Evolutionary conservation across 495 filamentous ascomycete species (phyloP), one percentile per base, ranked within the genome.

Genomic region (Penicillium mononematosum): DNA sequence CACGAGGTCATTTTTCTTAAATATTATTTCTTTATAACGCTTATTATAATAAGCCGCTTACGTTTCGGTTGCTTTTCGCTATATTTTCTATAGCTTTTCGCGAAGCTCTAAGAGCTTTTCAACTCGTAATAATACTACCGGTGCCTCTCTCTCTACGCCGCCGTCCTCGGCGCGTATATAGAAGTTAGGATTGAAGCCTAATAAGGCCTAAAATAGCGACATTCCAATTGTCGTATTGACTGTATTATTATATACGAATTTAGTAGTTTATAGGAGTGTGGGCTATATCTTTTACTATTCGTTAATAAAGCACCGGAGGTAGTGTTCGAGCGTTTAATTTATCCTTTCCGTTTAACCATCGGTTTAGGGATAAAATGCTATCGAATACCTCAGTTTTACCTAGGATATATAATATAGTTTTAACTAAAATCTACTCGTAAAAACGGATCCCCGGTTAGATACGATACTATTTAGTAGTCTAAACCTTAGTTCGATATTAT

Each of bases 381-480:
- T 52, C 4, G 8, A 52, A 12, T 16, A 38, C 3, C 14, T 9
- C 14, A 38, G 22, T 22, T 52, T 12, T 38, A 41, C 2, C 25
- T 52, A 14, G 3, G 11, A 34, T 14, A 34, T 11, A 34, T 24
- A 38, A 8, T 24, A 41, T 14, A 38, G 22, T 22, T 52, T 12
- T 38, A 25, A 22, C 25, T 17, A 52, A n/a, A 52, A 52, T 6
- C 24, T 34, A 42, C 19, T 52, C 24, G 25, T 52, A 52, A 52
- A 42, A 24, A 41, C 10, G 2, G 6, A 39, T 24, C 38, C 20
- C 11, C 25, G 25, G 16, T 41, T 2, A 10, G 34, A 38, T 34
- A 41, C 41, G 25, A 45, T 45, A 25, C 22, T 4, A 19, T 43
- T 43, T 22, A 22, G 17, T 22, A 3, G 8, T 43, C 48, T 25